phyloP scores from a whole-genome alignment of 2,329 filamentous ascomycete species.

The Zymoseptoria brevis region DNA sequence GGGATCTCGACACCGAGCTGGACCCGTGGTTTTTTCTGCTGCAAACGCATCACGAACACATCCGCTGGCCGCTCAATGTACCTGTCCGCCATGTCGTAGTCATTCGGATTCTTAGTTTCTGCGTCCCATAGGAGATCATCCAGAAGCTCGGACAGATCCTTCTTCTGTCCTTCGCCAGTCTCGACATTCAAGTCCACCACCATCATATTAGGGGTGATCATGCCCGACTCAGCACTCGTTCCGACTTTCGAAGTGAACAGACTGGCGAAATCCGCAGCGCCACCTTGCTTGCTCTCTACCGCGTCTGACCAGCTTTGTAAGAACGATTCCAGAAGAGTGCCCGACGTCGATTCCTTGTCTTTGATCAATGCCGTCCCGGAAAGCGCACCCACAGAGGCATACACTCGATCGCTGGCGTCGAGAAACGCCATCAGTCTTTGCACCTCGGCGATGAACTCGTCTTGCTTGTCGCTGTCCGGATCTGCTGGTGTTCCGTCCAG shows the following conservation, averaged over 20 bases:
- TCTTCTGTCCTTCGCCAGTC: constrained; percentile 9
- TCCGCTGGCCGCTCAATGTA: constrained; percentile 43
- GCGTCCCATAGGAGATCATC: constrained; percentile 27
- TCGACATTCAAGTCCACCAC: constrained; percentile 13
- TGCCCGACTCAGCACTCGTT: constrained; percentile 17
- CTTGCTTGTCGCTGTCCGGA: constrained; percentile 28
- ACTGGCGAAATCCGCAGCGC: constrained; percentile 6
- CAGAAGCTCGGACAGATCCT: constrained; percentile 21
- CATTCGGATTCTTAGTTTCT: constrained; percentile 14
- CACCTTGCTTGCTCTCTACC: constrained; percentile 5
- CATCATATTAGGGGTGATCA: constrained; percentile 13
- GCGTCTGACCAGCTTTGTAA: constrained; percentile 20
- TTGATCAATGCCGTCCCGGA: constrained; percentile 20
- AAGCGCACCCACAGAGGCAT: constrained; percentile 49
- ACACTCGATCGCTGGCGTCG: constrained; percentile 49
- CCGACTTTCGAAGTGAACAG: constrained; percentile 24
- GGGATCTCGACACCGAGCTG: constrained; percentile 45
- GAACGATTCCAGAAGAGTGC: constrained; percentile 16
- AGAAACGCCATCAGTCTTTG: constrained; percentile 57
- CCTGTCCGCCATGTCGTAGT: constrained; percentile 17
- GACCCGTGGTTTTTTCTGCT: constrained; percentile 27
- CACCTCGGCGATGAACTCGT: constrained; percentile 47
- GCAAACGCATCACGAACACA: constrained; percentile 45
- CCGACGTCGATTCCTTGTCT: constrained; percentile 5
- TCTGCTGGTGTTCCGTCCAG: constrained; percentile 24